A percentile compares a stretch with the other conserved stretches of the same genome.
phyloP scores from a whole-genome alignment of 352 stramenopile genomes.

The Pythium graminicola region DNA sequence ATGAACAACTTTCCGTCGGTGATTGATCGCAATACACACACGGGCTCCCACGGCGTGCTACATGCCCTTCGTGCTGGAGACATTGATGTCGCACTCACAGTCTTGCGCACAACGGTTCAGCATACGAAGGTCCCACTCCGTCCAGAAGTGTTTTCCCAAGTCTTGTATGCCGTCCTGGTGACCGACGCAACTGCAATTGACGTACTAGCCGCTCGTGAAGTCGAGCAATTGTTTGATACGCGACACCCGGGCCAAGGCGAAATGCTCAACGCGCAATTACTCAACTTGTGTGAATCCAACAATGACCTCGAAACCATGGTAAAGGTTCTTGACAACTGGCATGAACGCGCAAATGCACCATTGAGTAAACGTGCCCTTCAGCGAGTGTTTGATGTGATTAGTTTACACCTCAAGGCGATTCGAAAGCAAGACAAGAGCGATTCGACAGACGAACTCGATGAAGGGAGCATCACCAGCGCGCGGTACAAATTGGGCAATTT shows the following conservation, averaged over 20 bases:
- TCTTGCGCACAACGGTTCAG: constrained; percentile 32
- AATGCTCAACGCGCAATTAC: constrained; percentile 43
- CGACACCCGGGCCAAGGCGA: constrained; percentile 35
- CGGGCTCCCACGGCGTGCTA: constrained; percentile 38
- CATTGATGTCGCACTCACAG: constrained; percentile 31
- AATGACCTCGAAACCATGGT: constrained; percentile 55
- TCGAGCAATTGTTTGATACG: constrained; percentile 56
- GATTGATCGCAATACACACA: constrained; percentile 45
- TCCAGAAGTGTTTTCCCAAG: constrained; percentile 54
- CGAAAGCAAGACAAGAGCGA: neutral
- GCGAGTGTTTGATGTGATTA: constrained; percentile 56
- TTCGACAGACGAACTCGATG: neutral
- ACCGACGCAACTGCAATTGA: constrained; percentile 25
- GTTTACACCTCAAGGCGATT: constrained; percentile 40
- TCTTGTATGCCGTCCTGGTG: constrained; percentile 55
- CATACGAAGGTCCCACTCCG: constrained; percentile 37
- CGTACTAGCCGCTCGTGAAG: constrained; percentile 38
- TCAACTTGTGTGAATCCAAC: constrained; percentile 67
- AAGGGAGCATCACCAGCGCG: constrained; percentile 10
- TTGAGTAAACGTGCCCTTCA: constrained; percentile 45
- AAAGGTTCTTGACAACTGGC: constrained; percentile 53
- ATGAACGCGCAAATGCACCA: constrained; percentile 21
- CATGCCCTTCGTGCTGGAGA: constrained; percentile 47
- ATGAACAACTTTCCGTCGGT: constrained; percentile 49
- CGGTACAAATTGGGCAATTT: constrained; percentile 37